These are phyloP conservation scores for Candida neerlandica DNA, from an alignment of 1,139 yeast species.

Conservation along the genomic window DNA sequence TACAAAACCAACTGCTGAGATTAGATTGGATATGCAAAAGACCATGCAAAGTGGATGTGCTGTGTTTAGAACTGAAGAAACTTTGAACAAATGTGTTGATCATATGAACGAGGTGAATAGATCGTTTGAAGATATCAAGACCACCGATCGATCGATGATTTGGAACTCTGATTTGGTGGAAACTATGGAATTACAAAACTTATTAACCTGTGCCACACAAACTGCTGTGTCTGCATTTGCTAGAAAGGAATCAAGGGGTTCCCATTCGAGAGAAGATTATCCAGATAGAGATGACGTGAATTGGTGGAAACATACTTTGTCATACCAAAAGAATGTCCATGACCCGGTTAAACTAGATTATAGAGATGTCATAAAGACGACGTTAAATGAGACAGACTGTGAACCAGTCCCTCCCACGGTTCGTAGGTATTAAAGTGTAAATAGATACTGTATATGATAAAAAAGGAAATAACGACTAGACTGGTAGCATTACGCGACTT, in stretches of 20 bases:
- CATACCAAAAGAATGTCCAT: conserved; percentile 81
- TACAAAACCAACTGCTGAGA: conserved; percentile 76
- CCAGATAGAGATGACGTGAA: conserved; percentile 92
- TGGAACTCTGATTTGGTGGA: conserved; percentile 98
- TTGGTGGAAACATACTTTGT: conserved; percentile 98
- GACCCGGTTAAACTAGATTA: conserved; percentile 74
- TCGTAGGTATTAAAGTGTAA: conserved; percentile 71
- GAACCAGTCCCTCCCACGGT: conserved; percentile 94
- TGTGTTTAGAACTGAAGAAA: conserved; percentile 92
- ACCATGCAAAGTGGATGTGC: conserved; percentile 97
- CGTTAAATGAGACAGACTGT: conserved; percentile 90
- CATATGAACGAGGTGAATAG: conserved; percentile 77
- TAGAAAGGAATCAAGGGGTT: conserved; percentile 98
- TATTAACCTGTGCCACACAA: conserved; percentile 95
- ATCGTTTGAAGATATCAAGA: conserved; percentile 66
- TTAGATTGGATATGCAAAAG: conserved; percentile 90
- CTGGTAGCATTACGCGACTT: conserved; percentile 1
- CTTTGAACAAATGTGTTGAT: conserved; percentile 88
- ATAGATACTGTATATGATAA: too few species aligned
- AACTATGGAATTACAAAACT: conserved; percentile 92
- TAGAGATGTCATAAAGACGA: conserved; percentile 81
- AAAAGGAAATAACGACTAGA: neutral
- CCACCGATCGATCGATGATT: conserved; percentile 95
- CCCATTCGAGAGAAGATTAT: conserved; percentile 98
- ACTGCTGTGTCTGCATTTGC: conserved; percentile 94